Base-by-base conservation (phyloP, 2,329 filamentous ascomycete species). In the Alternaria gaisen region DNA sequence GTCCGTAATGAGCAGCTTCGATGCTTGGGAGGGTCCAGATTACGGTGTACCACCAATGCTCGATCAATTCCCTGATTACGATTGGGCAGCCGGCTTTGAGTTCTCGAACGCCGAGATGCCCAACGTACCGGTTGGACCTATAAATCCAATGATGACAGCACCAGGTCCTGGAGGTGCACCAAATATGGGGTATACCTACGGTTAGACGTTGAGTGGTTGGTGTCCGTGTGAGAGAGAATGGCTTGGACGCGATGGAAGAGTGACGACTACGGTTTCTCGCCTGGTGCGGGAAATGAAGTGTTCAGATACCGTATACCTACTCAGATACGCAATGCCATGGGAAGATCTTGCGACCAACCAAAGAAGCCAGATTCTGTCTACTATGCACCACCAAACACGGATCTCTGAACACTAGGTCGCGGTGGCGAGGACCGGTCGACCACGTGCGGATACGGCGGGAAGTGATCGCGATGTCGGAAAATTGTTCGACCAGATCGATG, bases 41-140 rank as follows among this genome's bases (percentile, higher is more conserved):
- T 76, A 76, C 44, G 69, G 61, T 44, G 66, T 68, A 11, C 70
- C 71, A 6, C 71, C 73, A 14, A 72, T 76, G 65, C 50, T 75
- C 32, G 74, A 78, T 22, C 75, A 77, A 34, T 78, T 77, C n/a
- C 74, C 73, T 10, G 76, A 78, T 58, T 78, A 77, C 44, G 76
- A 78, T 50, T 78, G 76, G 76, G 76, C 75, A 4, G 72, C 76
- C 10, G 73, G 75, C 18, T 77, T 77, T 42, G 71, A 77, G 24
- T 76, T 76, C 22, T 72, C 74, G 1, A 76, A 71, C 36, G 66
- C 66, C 28, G 72, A 74, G 9, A 72, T 72, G 44, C 68, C 70
- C 16, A 72, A 66, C 30, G 64, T 67, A 34, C 67, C 70, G 47
- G 52, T 66, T 34, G 66, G 63, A 5, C 53, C 69, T 10, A 65